These are phyloP conservation scores for Nemania serpens DNA, from an alignment of 2,329 filamentous ascomycete species.

Conservation along the genomic window DNA sequence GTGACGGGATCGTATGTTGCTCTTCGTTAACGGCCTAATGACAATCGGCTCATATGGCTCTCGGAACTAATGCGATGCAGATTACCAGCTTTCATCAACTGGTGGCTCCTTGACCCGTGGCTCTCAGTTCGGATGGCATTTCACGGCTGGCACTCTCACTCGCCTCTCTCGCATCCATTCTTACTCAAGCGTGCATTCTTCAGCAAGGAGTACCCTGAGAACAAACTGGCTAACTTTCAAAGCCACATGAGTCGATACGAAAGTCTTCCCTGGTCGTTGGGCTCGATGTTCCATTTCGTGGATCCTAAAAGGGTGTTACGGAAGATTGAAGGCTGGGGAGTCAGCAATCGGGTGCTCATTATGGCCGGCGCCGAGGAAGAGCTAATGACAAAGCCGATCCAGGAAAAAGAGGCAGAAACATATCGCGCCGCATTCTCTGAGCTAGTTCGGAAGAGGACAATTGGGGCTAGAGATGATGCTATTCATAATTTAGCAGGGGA, in stretches of 20 bases:
- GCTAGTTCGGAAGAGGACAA: slow-evolving; percentile 39
- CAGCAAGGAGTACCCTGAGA: slow-evolving; percentile 47
- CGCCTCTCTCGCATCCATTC: slow-evolving; percentile 55
- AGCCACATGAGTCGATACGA: slow-evolving; percentile 53
- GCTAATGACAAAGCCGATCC: slow-evolving; percentile 46
- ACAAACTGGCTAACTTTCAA: slow-evolving; percentile 49
- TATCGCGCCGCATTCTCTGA: slow-evolving; percentile 43
- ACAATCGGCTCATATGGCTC: too few species aligned
- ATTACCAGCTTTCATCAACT: slow-evolving; percentile 50
- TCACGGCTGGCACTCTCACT: slow-evolving; percentile 55
- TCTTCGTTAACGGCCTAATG: background rate
- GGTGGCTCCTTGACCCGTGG: slow-evolving; percentile 52
- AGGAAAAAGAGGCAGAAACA: slow-evolving; percentile 45
- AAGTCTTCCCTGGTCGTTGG: slow-evolving; percentile 56
- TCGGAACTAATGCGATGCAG: slow-evolving; percentile 31
- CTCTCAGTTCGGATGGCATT: slow-evolving; percentile 52
- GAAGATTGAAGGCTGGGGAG: slow-evolving; percentile 41
- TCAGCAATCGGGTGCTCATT: slow-evolving; percentile 44
- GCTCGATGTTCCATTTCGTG: slow-evolving; percentile 52
- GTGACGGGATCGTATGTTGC: slow-evolving; percentile 52
- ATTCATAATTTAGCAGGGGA: slow-evolving; percentile 29
- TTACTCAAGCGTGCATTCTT: slow-evolving; percentile 58
- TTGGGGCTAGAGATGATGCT: slow-evolving; percentile 33
- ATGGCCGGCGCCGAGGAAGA: slow-evolving; percentile 48
- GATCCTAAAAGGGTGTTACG: slow-evolving; percentile 47